Evolutionary conservation across 2,329 filamentous ascomycete species (phyloP), one percentile per base, ranked within the genome.

Genomic region (Penicillium nordicum): DNA sequence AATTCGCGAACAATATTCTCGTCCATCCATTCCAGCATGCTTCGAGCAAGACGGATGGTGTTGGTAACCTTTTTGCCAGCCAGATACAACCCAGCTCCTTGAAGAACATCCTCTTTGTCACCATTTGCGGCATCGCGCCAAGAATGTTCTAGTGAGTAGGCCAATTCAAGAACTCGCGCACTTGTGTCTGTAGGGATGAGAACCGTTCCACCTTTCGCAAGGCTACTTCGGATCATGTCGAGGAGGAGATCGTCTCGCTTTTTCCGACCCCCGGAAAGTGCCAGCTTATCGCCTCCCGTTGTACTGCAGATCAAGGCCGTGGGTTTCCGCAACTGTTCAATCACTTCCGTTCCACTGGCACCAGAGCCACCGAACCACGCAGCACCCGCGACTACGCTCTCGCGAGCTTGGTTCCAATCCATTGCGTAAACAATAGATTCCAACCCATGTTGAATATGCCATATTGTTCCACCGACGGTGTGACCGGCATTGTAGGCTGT

Each of bases 1-100:
- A 96, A 95, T 67, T 97, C 93, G 53, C 92, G 87, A 41, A 96
- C 88, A 57, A 99, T 95, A 56, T 87, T 88, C 68, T 97, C 92
- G 69, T 97, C 92, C 92, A 99, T 97, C 94, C 94, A 99, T 70
- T 99, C 94, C 32, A 99, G 80, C 90, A 99, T 96, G 72, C 93
- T 97, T 63, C 92, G 84, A 27, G 93, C 90, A 63, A 97, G 90
- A 50, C 91, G 84, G 81, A 97, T 89, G 0, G 92, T 96, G 60
- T 91, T 92, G 56, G 90, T 88, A 61, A 90, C 89, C 59, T 91
- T 96, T 57, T 87, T 88, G 38, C 92, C 92, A 0, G 92, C 93
- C 42, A 99, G 80, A 69, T 92, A 97, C 0, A 97, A 79, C 48
- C 78, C 79, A 10, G 82, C 77, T 30, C 75, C 75, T 61, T 78